Percentiles rank a stretch among this genome's conserved stretches.
Evolutionary conservation across 163 green algal species (phyloP).

Genomic region (Smithsoniella earleae): DNA sequence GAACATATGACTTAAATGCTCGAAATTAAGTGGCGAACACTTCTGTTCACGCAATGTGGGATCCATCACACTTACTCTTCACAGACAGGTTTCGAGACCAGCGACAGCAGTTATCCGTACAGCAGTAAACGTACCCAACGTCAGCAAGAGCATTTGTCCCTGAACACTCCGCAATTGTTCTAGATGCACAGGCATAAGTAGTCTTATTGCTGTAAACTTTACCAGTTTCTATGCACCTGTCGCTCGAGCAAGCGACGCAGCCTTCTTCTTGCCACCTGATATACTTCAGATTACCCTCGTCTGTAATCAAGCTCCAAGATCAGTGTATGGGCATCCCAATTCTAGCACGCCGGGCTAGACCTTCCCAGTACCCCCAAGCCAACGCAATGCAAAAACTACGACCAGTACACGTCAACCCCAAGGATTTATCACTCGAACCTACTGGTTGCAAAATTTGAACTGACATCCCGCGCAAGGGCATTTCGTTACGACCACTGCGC

Average conservation of each 20-base stretch:
- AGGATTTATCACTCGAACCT: slow-evolving; percentile 76
- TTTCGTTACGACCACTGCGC: not conserved
- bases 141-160: not conserved
- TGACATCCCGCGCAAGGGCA: too few species aligned
- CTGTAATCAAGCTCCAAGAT: not conserved
- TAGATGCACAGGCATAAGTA: not conserved
- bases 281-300: slow-evolving; percentile 22
- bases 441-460: slow-evolving; percentile 69
- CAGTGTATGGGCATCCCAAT: not conserved
- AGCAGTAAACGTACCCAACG: not conserved
- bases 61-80: not conserved
- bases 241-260: not conserved
- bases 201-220: not conserved
- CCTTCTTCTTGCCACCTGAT: slow-evolving; percentile 16
- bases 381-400: not conserved
- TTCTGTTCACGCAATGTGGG: too few species aligned
- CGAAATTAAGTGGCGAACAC: not conserved
- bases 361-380: too few species aligned
- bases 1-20: not conserved
- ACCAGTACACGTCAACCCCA: slow-evolving; percentile 79
- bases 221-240: not conserved
- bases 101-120: not conserved
- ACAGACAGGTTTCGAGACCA: not conserved
- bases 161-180: not conserved
- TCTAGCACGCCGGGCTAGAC: not conserved